phyloP scores from a whole-genome alignment of 2,329 filamentous ascomycete species.

The Nannizziopsis barbatae region DNA sequence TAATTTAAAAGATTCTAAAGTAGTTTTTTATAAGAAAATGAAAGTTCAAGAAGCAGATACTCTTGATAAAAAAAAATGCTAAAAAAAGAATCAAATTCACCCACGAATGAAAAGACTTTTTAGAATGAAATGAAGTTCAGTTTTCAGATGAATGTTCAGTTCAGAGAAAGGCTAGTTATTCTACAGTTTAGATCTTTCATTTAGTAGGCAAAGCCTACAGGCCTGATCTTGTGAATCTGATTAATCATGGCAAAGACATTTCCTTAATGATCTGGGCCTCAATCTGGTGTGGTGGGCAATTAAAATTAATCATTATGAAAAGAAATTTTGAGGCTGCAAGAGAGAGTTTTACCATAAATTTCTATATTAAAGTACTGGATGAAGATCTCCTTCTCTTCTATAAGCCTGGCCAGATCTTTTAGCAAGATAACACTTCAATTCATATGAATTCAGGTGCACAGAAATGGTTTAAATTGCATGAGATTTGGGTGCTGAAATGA shows the following conservation, averaged over 20 bases:
- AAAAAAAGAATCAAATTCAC: neutral
- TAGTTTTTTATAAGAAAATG: neutral
- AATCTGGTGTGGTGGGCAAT: neutral
- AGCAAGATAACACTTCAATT: slow-evolving; percentile 15
- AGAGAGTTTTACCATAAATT: slow-evolving; percentile 3
- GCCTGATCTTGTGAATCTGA: slow-evolving; percentile 5
- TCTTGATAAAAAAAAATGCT: neutral
- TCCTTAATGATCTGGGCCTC: slow-evolving; percentile 11
- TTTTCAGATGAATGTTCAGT: slow-evolving; percentile 13
- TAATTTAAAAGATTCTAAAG: neutral
- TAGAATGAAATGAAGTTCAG: neutral
- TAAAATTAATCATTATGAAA: slow-evolving; percentile 9
- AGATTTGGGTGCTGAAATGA: slow-evolving; percentile 13
- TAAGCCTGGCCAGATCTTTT: slow-evolving; percentile 9
- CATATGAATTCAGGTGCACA: slow-evolving; percentile 5
- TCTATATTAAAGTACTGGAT: slow-evolving; percentile 6
- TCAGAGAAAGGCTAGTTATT: slow-evolving; percentile 6
- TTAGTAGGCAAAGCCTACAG: neutral
- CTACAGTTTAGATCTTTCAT: slow-evolving; percentile 4
- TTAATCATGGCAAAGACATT: slow-evolving; percentile 7
- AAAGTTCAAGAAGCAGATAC: neutral
- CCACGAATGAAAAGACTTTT: neutral
- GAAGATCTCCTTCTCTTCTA: neutral
- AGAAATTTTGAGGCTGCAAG: neutral
- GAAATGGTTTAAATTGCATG: slow-evolving; percentile 4